These are phyloP conservation scores for Castanea crenata DNA, from an alignment of 306 rosid species.

Conservation along the genomic window DNA sequence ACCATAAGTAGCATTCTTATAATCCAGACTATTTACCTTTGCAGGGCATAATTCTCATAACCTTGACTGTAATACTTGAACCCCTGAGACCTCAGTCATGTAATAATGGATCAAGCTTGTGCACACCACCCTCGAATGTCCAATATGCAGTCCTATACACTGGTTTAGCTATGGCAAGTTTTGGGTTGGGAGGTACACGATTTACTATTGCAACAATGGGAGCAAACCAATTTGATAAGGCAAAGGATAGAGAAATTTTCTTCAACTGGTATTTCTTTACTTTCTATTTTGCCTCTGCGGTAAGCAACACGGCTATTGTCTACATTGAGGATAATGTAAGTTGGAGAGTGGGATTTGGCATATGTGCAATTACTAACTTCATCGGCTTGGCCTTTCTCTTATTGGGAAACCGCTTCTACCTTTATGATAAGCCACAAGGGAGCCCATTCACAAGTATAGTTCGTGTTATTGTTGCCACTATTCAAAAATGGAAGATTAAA, in stretches of 20 bases:
- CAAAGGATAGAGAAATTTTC: slow-evolving; percentile 13
- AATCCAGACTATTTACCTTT: not conserved
- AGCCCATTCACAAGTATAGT: slow-evolving; percentile 16
- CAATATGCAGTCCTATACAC: slow-evolving; percentile 13
- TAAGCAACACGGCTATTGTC: slow-evolving; percentile 15
- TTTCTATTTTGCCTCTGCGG: not conserved
- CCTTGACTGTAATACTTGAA: slow-evolving; percentile 9
- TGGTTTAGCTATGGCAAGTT: not conserved
- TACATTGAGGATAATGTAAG: slow-evolving; percentile 22
- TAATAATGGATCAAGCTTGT: slow-evolving; percentile 2
- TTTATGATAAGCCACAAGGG: slow-evolving; percentile 11
- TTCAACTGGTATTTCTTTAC: slow-evolving; percentile 35
- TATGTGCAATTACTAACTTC: not conserved
- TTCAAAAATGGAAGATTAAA: slow-evolving; percentile 12
- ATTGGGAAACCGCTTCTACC: slow-evolving; percentile 18
- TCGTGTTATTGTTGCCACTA: slow-evolving; percentile 14
- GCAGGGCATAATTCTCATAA: slow-evolving; percentile 20
- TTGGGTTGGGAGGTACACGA: slow-evolving; percentile 24
- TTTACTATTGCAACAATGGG: slow-evolving; percentile 26
- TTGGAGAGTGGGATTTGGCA: slow-evolving; percentile 18
- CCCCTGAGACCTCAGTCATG: slow-evolving; percentile 23
- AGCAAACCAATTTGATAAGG: slow-evolving; percentile 28
- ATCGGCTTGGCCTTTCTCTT: slow-evolving; percentile 14
- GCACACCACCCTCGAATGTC: slow-evolving; percentile 7
- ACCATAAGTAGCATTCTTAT: not conserved